Evolutionary conservation across 352 stramenopile species (phyloP), one percentile per base, ranked within the genome.

Genomic region (Phytophthora rubi): DNA sequence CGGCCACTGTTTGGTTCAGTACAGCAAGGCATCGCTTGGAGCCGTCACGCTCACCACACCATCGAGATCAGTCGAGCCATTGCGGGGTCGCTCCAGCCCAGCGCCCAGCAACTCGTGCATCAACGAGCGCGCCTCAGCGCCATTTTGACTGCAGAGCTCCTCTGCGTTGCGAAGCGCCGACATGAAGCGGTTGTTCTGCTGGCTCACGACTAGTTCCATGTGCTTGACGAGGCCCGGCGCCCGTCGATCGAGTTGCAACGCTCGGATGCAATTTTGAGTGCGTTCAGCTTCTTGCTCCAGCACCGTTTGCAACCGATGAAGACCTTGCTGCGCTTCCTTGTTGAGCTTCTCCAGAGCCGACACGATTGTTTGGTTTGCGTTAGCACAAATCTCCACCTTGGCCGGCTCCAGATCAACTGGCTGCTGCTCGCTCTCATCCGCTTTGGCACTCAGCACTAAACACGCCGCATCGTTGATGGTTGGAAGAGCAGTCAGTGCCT

Each of bases 161-260:
- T 70, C 42, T 4, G 35, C 64, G 16, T 69, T 45, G 32, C 44
- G 59, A 60, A 76, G 33, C 7, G 49, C 52, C 6, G 57, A 51
- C 15, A 65, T 12, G 6, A 76, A 3, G 33, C 53, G 64, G 8
- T 69, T 45, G 10, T 53, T 66, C 32, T 73, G 69, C 12, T 73
- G 39, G 35, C 62, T 26, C 53, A 73, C 6, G 4, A 69, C 53
- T 4, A 65, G 12, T 3, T 42, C n/a, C 48, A 62, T 21, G 44
- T 62, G 15, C 16, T 65, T 68, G 7, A 32, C 6, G 1, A 55
- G 15, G 4, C 37, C 30, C 28, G 9, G 6, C 8, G 15, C 10
- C n/a, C 49, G 4, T 28, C n/a, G 18, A 9, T 53, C 33, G 15
- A 18, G 33, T 9, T 39, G 42, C 21, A 59, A 26, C 0, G 26